Base-by-base conservation (phyloP, 2,329 filamentous ascomycete genomes). In the Exophiala dermatitidis region DNA sequence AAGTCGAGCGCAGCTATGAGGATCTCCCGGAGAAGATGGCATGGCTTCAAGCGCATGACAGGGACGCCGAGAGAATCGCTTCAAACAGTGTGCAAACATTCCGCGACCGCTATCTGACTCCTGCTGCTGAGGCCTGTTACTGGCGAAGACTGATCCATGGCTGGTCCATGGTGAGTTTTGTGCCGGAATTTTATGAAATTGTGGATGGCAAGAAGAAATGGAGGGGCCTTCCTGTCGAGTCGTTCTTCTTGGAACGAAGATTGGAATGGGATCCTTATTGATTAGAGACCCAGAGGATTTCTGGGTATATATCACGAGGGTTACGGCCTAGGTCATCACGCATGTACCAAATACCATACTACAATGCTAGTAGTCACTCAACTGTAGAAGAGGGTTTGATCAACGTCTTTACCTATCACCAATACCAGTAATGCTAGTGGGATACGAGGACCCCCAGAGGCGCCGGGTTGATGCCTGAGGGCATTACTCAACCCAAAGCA, bases 61-160 rank as follows among this genome's bases (percentile, higher is more conserved):
- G 67, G 3, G 63, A 69, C 3, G 76, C 77, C n/a, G 68, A 75
- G 62, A 64, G 64, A 33, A 78, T 82, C 49, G 77, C 77, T 9
- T 65, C 72, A 30, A 78, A 79, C 59, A 70, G 68, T 2, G 69
- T 74, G 4, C 62, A 62, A 40, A 72, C 70, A 10, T 79, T 79
- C 60, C 70, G 77, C 2, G 76, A 80, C 59, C 66, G 74, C 2
- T 80, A 79, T 60, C 65, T 80, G 31, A 79, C 77, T 1, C 75
- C 76, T 1, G 75, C 77, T 2, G 77, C 77, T 1, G 75, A 80
- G 63, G 71, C 73, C 2, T 81, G 77, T 57, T 80, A 80, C 58
- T 80, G 77, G 77, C 69, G 77, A 7, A 68, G 72, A 43, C 60
- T 78, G 53, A 67, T 78, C 30, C 60, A 65, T 29, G 63, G 57